A percentile compares a stretch with the other conserved stretches of the same genome.
phyloP scores from a whole-genome alignment of 2,329 filamentous ascomycete genomes.

The Sclerotiophoma versabilis region DNA sequence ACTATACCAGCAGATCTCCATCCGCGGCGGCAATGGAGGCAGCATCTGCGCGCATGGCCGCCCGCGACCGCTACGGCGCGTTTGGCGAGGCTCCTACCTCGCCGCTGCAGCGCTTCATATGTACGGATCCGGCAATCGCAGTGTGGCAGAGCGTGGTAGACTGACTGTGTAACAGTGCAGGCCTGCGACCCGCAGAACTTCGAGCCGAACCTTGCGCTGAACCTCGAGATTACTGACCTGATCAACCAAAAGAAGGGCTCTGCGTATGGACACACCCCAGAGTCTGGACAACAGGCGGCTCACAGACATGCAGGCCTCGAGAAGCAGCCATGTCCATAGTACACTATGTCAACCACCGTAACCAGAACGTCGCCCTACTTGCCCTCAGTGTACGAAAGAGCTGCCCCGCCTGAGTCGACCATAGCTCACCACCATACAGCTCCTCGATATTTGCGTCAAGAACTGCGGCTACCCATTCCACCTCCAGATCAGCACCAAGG shows the following conservation, averaged over 20 bases:
- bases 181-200: constrained; percentile 97
- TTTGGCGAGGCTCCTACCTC: constrained; percentile 80
- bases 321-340: constrained; percentile 95
- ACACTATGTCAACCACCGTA: constrained; percentile 94
- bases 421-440: constrained; percentile 53
- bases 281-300: constrained; percentile 18
- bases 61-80: constrained; percentile 90
- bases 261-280: constrained; percentile 60
- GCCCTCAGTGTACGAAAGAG: constrained; percentile 70
- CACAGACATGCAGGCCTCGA: constrained; percentile 66
- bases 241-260: constrained; percentile 98
- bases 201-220: constrained; percentile 95
- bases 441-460: constrained; percentile 99
- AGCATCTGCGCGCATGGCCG: constrained; percentile 91
- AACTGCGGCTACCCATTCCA: constrained; percentile 99
- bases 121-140: constrained; percentile 49
- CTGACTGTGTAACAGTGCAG: constrained; percentile 64
- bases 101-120: constrained; percentile 92
- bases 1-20: constrained; percentile 21
- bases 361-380: constrained; percentile 90
- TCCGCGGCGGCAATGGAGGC: constrained; percentile 73
- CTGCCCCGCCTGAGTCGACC: constrained; percentile 17
- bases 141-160: constrained; percentile 17
- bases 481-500: constrained; percentile 97
- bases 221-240: constrained; percentile 94